These are phyloP conservation scores for Diaporthe sp. DNA, from an alignment of 2,329 filamentous ascomycete genomes.

Conservation along the genomic window DNA sequence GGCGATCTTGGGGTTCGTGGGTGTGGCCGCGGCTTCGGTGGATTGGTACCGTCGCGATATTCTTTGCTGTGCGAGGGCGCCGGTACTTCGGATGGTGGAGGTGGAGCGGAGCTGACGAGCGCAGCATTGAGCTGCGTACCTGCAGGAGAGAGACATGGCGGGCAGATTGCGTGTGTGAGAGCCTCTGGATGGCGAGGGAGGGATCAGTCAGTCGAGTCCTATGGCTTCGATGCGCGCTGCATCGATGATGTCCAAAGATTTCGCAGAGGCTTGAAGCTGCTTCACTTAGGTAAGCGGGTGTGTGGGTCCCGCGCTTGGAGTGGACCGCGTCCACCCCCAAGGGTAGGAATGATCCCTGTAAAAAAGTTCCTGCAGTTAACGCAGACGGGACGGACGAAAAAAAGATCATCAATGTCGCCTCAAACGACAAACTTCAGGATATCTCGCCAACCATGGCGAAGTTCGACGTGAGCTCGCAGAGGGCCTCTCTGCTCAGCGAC, in stretches of 20 bases:
- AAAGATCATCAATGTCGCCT: constrained; percentile 36
- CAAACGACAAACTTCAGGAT: constrained; percentile 32
- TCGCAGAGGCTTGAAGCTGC: constrained; percentile 33
- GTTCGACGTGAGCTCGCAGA: constrained; percentile 65
- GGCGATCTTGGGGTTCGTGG: constrained; percentile 87
- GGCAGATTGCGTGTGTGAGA: constrained; percentile 23
- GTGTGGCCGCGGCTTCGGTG: constrained; percentile 69
- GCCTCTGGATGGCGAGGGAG: constrained; percentile 7
- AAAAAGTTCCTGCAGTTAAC: constrained; percentile 16
- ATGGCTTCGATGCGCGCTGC: constrained; percentile 20
- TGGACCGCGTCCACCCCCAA: constrained; percentile 24
- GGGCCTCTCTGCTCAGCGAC: constrained; percentile 66
- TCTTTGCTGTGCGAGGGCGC: constrained; percentile 58
- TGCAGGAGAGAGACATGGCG: constrained; percentile 70
- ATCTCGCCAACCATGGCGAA: constrained; percentile 59
- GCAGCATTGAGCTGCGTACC: constrained; percentile 73
- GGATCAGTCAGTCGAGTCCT: constrained; percentile 14
- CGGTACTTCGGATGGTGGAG: constrained; percentile 53
- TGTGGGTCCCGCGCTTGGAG: constrained; percentile 26
- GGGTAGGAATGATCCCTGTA: constrained; percentile 32
- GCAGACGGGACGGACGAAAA: constrained; percentile 38
- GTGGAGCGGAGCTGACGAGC: constrained; percentile 68
- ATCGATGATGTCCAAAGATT: constrained; percentile 35
- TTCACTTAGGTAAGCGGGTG: constrained; percentile 16
- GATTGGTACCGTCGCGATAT: constrained; percentile 85